These are phyloP conservation scores for Fonsecaea monophora DNA, from an alignment of 2,329 filamentous ascomycete species.

Conservation along the genomic window DNA sequence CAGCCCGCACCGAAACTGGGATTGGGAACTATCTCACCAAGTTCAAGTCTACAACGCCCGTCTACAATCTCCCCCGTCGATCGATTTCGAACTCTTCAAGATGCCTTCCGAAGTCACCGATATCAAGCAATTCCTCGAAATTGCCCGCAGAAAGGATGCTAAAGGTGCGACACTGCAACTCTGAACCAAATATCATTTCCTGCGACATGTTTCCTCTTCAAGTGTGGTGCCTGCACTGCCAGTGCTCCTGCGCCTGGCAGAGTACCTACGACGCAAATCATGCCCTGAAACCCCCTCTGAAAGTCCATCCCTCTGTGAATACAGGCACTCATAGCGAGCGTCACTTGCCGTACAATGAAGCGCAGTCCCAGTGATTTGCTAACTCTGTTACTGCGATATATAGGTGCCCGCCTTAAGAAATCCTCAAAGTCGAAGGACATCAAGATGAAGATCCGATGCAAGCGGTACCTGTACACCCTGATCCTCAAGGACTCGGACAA, in stretches of 20 bases:
- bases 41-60: slow-evolving; percentile 11
- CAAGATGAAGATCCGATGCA: slow-evolving; percentile 99
- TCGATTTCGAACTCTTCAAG: slow-evolving; percentile 57
- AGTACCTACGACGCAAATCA: not conserved
- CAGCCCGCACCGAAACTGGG: slow-evolving; percentile 8
- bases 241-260: not conserved
- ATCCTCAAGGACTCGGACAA: slow-evolving; percentile 98
- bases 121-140: slow-evolving; percentile 99
- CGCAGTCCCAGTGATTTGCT: not conserved
- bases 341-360: not conserved
- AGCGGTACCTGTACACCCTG: slow-evolving; percentile 94
- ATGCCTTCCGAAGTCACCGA: slow-evolving; percentile 99
- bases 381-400: slow-evolving; percentile 3
- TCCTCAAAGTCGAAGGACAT: slow-evolving; percentile 79
- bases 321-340: not conserved
- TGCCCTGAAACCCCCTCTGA: not conserved
- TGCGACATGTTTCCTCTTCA: not conserved
- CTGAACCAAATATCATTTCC: not conserved
- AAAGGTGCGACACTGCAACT: slow-evolving; percentile 77
- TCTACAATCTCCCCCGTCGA: not conserved
- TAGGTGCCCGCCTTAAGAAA: slow-evolving; percentile 94
- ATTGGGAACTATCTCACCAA: slow-evolving; percentile 5
- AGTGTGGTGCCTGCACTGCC: not conserved
- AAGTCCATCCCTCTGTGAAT: not conserved
- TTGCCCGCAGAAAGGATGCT: slow-evolving; percentile 99